A percentile compares a stretch with the other conserved stretches of the same genome.
Evolutionary conservation across 306 rosid genomes (phyloP).

Genomic region (Prunus padus): DNA sequence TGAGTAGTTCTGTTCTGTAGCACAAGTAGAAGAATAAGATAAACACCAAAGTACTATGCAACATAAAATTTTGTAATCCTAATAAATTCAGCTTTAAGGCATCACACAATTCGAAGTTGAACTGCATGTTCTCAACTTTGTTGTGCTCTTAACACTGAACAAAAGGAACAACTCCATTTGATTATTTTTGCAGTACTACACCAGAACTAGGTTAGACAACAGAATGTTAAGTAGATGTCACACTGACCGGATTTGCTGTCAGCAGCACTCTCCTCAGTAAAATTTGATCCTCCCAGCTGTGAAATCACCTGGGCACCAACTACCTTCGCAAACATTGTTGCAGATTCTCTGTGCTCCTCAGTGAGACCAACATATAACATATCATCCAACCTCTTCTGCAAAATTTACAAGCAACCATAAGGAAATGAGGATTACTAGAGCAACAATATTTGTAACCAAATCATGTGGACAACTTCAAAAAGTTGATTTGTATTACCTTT

Average conservation of each 20-base stretch:
- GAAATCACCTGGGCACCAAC: constrained; percentile 98
- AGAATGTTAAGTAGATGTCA: constrained; percentile 16
- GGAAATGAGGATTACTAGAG: constrained; percentile 14
- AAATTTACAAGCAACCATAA: constrained; percentile 39
- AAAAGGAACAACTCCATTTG: constrained; percentile 1
- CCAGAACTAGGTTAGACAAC: constrained; percentile 12
- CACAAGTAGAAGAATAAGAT: constrained; percentile 30
- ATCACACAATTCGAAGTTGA: background rate
- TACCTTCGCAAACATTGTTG: constrained; percentile 84
- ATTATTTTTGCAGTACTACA: constrained; percentile 15
- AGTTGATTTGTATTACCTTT: constrained; percentile 47
- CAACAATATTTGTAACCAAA: constrained; percentile 24
- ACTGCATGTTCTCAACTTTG: constrained; percentile 5
- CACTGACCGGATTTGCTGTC: constrained; percentile 56
- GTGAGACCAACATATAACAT: constrained; percentile 99
- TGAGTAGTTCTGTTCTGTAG: constrained; percentile 54
- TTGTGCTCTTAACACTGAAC: background rate
- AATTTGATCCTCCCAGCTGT: constrained; percentile 63
- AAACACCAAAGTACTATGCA: constrained; percentile 16
- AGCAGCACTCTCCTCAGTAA: constrained; percentile 36
- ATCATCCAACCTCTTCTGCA: constrained; percentile 85
- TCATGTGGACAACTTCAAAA: constrained; percentile 17
- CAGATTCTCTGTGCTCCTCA: constrained; percentile 97
- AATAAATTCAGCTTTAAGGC: background rate
- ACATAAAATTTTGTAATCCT: background rate